Evolutionary conservation across 2,329 filamentous ascomycete genomes (phyloP).

Genomic region (Sporothrix mexicana): DNA sequence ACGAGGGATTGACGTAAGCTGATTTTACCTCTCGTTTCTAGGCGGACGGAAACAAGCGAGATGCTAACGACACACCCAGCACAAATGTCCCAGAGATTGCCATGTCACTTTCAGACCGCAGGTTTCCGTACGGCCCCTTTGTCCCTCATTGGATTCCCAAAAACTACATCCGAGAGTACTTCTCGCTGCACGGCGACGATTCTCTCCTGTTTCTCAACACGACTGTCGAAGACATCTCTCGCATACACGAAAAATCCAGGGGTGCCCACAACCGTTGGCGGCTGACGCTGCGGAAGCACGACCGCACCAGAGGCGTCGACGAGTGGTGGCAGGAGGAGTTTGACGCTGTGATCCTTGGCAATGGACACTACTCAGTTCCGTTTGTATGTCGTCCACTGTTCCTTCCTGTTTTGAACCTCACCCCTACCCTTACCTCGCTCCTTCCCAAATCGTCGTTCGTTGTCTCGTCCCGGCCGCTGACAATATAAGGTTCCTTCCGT

Average conservation of each 20-base stretch:
- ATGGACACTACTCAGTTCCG: constrained; percentile 65
- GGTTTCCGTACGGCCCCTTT: constrained; percentile 66
- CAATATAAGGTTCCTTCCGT: constrained; percentile 51
- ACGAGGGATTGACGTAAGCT: constrained; percentile 34
- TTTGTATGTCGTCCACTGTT: constrained; percentile 51
- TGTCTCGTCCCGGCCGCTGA: constrained; percentile 7
- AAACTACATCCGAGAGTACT: constrained; percentile 63
- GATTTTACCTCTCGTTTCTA: background rate
- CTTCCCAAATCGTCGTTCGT: too few relatives aligned
- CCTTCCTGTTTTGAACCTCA: background rate
- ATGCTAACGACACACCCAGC: constrained; percentile 39
- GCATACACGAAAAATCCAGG: constrained; percentile 50
- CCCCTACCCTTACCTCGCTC: too few relatives aligned
- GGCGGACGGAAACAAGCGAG: too few relatives aligned
- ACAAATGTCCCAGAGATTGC: constrained; percentile 61
- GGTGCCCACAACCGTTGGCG: constrained; percentile 56
- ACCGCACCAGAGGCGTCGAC: constrained; percentile 52
- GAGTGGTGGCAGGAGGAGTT: constrained; percentile 67
- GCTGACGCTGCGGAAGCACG: constrained; percentile 55
- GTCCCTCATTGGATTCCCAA: constrained; percentile 61
- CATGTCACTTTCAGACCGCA: constrained; percentile 62
- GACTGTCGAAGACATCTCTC: constrained; percentile 47
- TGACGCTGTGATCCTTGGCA: constrained; percentile 66
- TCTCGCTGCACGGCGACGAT: constrained; percentile 57
- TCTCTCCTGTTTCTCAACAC: constrained; percentile 55